Evolutionary conservation across 345 rosid genomes (phyloP).

Genomic region (Pelargonium nanum): DNA sequence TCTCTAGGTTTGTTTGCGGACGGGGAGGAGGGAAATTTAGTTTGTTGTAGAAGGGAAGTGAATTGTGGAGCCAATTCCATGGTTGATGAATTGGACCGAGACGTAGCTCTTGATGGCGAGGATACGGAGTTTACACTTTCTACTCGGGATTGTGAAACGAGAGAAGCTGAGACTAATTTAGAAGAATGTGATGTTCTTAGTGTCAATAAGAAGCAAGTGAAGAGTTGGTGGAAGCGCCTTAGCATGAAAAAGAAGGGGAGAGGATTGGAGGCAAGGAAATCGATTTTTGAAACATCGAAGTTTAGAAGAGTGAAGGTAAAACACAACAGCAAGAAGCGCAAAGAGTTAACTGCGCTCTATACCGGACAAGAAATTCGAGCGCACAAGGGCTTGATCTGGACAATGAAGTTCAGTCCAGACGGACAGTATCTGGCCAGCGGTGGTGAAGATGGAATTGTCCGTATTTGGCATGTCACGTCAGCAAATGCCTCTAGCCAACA

Average conservation of each 20-base stretch:
- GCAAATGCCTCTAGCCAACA: slow-evolving; percentile 24
- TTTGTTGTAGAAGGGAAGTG: slow-evolving; percentile 30
- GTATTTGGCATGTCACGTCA: slow-evolving; percentile 55
- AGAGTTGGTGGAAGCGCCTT: slow-evolving; percentile 48
- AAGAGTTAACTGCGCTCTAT: slow-evolving; percentile 60
- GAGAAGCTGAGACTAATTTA: too few species aligned
- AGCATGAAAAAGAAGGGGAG: slow-evolving; percentile 12
- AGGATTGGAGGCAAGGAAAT: slow-evolving; percentile 9
- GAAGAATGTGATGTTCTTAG: slow-evolving; percentile 1
- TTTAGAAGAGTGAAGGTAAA: slow-evolving; percentile 43
- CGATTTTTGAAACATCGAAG: slow-evolving; percentile 10
- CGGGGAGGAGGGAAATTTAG: slow-evolving; percentile 15
- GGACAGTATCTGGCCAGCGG: slow-evolving; percentile 72
- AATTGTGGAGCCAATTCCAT: slow-evolving; percentile 27
- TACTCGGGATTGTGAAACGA: not conserved
- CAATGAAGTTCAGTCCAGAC: slow-evolving; percentile 82
- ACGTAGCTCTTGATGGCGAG: not conserved
- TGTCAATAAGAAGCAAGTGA: slow-evolving; percentile 22
- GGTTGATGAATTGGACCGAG: slow-evolving; percentile 30
- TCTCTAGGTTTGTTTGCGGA: slow-evolving; percentile 12
- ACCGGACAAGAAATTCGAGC: slow-evolving; percentile 57
- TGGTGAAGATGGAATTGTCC: slow-evolving; percentile 73
- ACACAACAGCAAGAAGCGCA: slow-evolving; percentile 47
- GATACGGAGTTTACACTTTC: not conserved
- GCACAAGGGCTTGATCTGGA: slow-evolving; percentile 60